Percentiles rank a stretch among this genome's conserved stretches.
Evolutionary conservation across 2,329 filamentous ascomycete species (phyloP).

Genomic region (Xylaria sp.): DNA sequence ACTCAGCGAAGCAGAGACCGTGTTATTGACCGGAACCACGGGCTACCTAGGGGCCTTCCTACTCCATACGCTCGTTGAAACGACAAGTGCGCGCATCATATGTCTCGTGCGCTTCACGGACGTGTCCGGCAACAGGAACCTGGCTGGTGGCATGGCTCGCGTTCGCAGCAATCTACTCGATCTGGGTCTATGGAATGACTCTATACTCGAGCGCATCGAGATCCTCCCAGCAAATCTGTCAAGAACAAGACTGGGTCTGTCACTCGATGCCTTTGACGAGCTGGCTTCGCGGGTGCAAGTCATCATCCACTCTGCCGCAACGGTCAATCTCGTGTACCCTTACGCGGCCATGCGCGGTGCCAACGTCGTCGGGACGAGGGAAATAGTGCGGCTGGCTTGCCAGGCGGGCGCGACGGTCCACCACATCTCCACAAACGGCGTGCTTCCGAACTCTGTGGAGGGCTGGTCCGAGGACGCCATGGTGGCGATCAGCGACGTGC

Average conservation of each 20-base stretch:
- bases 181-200: conserved; percentile 76
- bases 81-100: conserved; percentile 70
- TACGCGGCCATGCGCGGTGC: conserved; percentile 76
- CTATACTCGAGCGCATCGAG: conserved; percentile 77
- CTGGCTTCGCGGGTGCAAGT: conserved; percentile 71
- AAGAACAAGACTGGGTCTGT: conserved; percentile 70
- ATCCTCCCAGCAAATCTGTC: conserved; percentile 76
- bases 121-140: conserved; percentile 64
- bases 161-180: conserved; percentile 79
- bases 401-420: conserved; percentile 73
- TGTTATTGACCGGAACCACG: conserved; percentile 76
- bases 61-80: conserved; percentile 70
- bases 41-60: conserved; percentile 79
- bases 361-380: conserved; percentile 79
- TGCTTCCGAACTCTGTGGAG: conserved; percentile 70
- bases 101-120: conserved; percentile 77
- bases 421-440: conserved; percentile 81
- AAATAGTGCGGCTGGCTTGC: conserved; percentile 74
- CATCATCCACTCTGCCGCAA: conserved; percentile 78
- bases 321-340: conserved; percentile 81
- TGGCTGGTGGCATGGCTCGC: conserved; percentile 70
- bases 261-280: conserved; percentile 67
- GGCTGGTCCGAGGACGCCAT: conserved; percentile 75
- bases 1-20: conserved; percentile 68
- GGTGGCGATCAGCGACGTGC: conserved; percentile 70